phyloP scores from a whole-genome alignment of 352 stramenopile genomes.

The Globisporangium nunn region DNA sequence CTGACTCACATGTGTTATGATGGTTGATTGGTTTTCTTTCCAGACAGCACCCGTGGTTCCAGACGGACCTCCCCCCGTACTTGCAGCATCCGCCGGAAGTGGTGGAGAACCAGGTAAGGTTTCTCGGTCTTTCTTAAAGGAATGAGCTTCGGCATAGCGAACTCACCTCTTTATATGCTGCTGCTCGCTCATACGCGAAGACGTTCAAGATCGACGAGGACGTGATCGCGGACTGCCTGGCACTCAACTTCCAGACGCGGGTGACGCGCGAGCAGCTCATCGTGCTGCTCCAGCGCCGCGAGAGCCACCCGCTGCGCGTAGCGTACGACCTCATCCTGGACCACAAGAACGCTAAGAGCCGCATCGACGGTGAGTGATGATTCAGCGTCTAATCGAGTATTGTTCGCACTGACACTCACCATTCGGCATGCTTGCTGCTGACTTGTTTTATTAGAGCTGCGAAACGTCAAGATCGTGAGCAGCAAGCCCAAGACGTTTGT shows the following conservation, averaged over 20 bases:
- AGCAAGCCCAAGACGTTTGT: slow-evolving; percentile 80
- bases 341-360: slow-evolving; percentile 95
- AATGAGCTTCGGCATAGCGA: no score
- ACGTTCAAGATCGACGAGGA: slow-evolving; percentile 80
- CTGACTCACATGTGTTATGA: not conserved
- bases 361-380: slow-evolving; percentile 62
- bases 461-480: slow-evolving; percentile 57
- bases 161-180: no score
- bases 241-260: slow-evolving; percentile 35
- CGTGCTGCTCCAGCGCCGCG: slow-evolving; percentile 41
- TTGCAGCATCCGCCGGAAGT: slow-evolving; percentile 93
- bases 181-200: no score
- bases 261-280: slow-evolving; percentile 58
- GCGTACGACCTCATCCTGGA: slow-evolving; percentile 97
- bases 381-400: slow-evolving; percentile 2
- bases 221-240: slow-evolving; percentile 51
- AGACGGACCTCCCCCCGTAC: slow-evolving; percentile 97
- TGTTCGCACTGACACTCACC: not conserved
- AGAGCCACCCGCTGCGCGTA: slow-evolving; percentile 84
- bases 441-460: slow-evolving; percentile 43
- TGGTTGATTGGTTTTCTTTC: no score
- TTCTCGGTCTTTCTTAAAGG: no score
- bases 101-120: slow-evolving; percentile 93
- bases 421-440: not conserved
- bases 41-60: slow-evolving; percentile 96